Evolutionary conservation across 345 rosid genomes (phyloP).

Genomic region (Salix koriyanagi): DNA sequence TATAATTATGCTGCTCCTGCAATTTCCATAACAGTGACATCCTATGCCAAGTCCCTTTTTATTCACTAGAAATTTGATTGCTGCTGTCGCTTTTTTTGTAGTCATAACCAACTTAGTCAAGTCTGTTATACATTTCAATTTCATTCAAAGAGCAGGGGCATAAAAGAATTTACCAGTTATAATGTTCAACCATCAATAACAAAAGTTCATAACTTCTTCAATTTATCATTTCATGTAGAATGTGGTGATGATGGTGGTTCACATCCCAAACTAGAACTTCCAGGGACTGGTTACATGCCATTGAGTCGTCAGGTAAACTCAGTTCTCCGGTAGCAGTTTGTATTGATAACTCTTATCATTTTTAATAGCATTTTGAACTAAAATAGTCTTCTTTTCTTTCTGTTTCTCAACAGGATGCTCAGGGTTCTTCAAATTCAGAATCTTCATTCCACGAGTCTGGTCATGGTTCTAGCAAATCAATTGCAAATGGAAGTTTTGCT

Average conservation of each 20-base stretch:
- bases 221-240: conserved; percentile 35
- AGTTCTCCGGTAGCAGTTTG: neutral
- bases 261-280: conserved; percentile 71
- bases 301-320: conserved; percentile 51
- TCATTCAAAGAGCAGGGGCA: no score
- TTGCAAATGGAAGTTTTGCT: conserved; percentile 40
- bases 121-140: neutral
- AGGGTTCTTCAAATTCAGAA: conserved; percentile 30
- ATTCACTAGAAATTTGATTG: neutral
- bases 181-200: neutral
- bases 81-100: neutral
- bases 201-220: conserved; percentile 9
- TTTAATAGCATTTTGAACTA: neutral
- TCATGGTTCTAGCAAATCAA: conserved; percentile 23
- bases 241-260: conserved; percentile 57
- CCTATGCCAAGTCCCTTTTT: neutral
- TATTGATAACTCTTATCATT: neutral
- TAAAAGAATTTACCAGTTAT: neutral
- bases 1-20: neutral
- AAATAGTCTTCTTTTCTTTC: neutral
- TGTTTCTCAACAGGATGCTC: conserved; percentile 29
- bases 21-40: neutral
- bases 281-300: conserved; percentile 57
- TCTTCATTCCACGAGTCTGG: conserved; percentile 25
- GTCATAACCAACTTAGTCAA: neutral